Base-by-base conservation (phyloP, 352 stramenopile genomes). In the Phytophthora chlamydospora region DNA sequence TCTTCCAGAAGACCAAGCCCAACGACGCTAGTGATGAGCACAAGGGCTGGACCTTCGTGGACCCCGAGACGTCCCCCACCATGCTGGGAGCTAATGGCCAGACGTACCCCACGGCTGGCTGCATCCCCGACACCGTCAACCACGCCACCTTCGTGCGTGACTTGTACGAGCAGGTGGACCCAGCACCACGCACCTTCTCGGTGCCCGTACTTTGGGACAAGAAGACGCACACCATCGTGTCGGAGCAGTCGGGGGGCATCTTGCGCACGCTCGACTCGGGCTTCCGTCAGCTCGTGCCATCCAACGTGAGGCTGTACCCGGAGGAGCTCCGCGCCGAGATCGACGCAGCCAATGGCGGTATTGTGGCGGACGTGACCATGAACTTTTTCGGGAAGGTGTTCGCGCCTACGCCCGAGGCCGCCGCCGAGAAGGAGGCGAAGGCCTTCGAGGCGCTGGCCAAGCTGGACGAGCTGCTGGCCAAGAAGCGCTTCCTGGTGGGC, bases 191-290 rank as follows among this genome's bases (percentile, higher is more conserved):
- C 5, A 66, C 34, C 0, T 73, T 66, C 44, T 75, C 85, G n/a
- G 85, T 88, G 4, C 88, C 88, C 1, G 50, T 96, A 3, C 56
- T 96, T 24, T 75, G 91, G 45, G 84, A 96, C 78, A 75, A 79
- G 43, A 82, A 89, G 73, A 76, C 55, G 29, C 44, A 74, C 11
- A 78, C 70, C 7, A 96, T 96, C 49, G 81, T 97, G 9, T 90
- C 73, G 29, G 95, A 96, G 64, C 85, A 96, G 65, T 91, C 76
- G 17, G 75, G 67, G 27, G 62, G 62, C 14, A n/a, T n/a, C n/a
- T n/a, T n/a, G n/a, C n/a, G n/a, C n/a, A n/a, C n/a, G n/a, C 64
- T 97, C 5, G 64, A 73, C 43, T 58, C 38, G 8, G 74, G 48
- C 3, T 86, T 88, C 33, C 75, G 80, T 47, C 54, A 79, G 19